Base-by-base conservation (phyloP, 345 rosid genomes). In the Pugionium cornutum region DNA sequence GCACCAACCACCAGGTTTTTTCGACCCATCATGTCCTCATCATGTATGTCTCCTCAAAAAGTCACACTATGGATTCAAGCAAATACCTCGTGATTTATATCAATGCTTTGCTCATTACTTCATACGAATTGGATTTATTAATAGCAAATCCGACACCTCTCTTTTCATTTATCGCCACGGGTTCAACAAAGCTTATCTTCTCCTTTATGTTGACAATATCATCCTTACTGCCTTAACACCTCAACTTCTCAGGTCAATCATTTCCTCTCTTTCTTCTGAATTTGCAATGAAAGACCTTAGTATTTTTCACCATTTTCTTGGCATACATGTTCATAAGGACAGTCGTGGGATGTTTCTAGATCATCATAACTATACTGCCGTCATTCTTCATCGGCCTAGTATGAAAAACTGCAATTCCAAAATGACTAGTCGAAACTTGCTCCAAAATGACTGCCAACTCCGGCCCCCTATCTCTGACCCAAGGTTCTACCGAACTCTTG, bases 131-230 rank as follows among this genome's bases (percentile, higher is more conserved):
- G 61, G 37, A 0, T 65, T 65, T 5, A 6, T 3, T 11, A 43
- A 31, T 1, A 63, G 46, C 3, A 31, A 31, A 3, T n/a, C 10
- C 3, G 33, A 62, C 30, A 26, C 34, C 6, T 62, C 44, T 33
- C 44, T 47, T 0, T 62, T 62, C 34, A 35, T 62, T 3, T 48
- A 9, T 7, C 31, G 30, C 8, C 18, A 3, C 0, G 42, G 42
- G 0, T 25, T 5, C 3, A 7, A 46, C 0, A 4, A 10, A 0
- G 55, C 41, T 8, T 42, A 42, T n/a, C 26, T 62, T 32, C 42
- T 62, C 6, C 43, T 62, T 7, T 62, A 62, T n/a, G 10, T 62
- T 1, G 55, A 62, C 33, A 32, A 62, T 7, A 46, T 62, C 25
- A 3, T 47, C 7, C 33, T 62, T 5, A 62, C 43, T 4, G 55